Evolutionary conservation across 2,329 filamentous ascomycete species (phyloP), one percentile per base, ranked within the genome.

Genomic region (Sclerotinia spermophila): DNA sequence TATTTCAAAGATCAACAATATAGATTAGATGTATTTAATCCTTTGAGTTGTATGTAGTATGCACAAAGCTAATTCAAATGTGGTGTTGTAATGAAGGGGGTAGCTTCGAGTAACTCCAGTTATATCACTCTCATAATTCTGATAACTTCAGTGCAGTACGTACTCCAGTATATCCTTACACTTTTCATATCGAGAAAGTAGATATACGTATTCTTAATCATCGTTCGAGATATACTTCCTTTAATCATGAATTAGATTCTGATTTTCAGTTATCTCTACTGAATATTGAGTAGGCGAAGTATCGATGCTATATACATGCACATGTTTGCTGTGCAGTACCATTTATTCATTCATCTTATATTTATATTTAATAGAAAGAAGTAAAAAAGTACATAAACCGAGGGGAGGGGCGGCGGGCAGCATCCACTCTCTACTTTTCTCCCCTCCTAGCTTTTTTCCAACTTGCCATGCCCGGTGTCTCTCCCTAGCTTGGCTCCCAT

Each of bases 401-500:
- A 64, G 30, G n/a, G 44, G 61, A 21, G n/a, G 44, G 61, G 44
- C 61, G 44, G 42, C 30, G 61, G 61, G 30, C 61, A 64, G 30
- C 61, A 64, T 51, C 30, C 61, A n/a, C 24, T 51, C 33, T 51
- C 44, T 27, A 27, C 33, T 40, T 51, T 17, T 53, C 48, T 53
- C 13, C 48, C 48, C 48, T 53, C n/a, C 48, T 15, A 64, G 27
- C 30, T 48, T 64, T 33, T 35, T 53, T 17, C 48, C 48, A 27
- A 53, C 48, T 27, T 64, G 30, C 60, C 60, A 64, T 51, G 60
- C 33, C 30, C 30, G 61, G 44, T 51, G 30, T 64, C 30, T 64
- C 61, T 51, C 45, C 61, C 45, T 65, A 65, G 45, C 45, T 65
- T 53, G 45, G 45, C 61, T 51, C 24, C 62, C 42, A 62, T 62